Conservation (phyloP, 371 early-diverging fungal genomes). For the Mortierella sp. region DNA sequence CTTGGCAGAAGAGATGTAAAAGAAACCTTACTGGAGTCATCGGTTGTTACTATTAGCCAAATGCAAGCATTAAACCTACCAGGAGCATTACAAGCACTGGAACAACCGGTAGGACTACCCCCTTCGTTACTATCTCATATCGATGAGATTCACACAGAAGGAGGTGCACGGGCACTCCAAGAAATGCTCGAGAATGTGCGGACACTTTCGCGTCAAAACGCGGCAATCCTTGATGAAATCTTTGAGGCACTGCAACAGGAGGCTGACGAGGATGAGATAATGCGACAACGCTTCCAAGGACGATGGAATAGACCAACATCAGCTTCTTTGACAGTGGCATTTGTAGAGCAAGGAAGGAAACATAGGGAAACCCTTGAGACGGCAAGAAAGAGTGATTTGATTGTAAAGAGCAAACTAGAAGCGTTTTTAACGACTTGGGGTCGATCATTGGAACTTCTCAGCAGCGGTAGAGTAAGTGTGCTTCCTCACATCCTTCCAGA, state of each 20-base stretch:
- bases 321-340: constrained; percentile 66
- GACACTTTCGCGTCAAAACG: constrained; percentile 64
- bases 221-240: constrained; percentile 70
- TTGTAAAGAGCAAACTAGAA: constrained; percentile 74
- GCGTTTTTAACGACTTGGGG: constrained; percentile 68
- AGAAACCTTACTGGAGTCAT: background rate
- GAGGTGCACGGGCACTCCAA: constrained; percentile 75
- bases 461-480: constrained; percentile 43
- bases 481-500: background rate
- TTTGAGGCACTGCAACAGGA: constrained; percentile 80
- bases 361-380: constrained; percentile 74
- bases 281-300: constrained; percentile 65
- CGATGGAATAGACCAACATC: constrained; percentile 77
- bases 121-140: constrained; percentile 71
- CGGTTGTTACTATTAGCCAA: constrained; percentile 55
- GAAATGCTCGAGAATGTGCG: constrained; percentile 72
- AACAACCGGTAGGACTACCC: constrained; percentile 76
- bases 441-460: constrained; percentile 67
- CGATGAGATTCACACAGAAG: constrained; percentile 80
- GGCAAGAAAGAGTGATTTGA: constrained; percentile 77
- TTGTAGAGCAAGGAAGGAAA: constrained; percentile 70
- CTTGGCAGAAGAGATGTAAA: too few species aligned
- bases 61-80: constrained; percentile 80
- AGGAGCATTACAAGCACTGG: constrained; percentile 75
- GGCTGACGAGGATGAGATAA: constrained; percentile 75